Evolutionary conservation across 2,329 filamentous ascomycete genomes (phyloP).

Genomic region (Cordyceps fumosorosea): DNA sequence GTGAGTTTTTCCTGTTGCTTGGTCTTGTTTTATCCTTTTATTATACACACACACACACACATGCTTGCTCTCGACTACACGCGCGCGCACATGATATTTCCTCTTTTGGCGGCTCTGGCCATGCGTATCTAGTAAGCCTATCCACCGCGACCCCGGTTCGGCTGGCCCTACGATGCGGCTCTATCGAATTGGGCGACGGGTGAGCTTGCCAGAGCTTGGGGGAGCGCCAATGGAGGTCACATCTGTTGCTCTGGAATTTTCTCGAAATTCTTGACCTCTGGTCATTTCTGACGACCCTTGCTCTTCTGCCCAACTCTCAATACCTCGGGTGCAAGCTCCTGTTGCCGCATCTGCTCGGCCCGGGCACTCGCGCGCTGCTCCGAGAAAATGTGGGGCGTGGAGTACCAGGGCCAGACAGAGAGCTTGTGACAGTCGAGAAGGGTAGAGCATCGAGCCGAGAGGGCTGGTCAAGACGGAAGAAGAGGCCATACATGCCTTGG

Average conservation of each 20-base stretch:
- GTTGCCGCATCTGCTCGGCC: slow-evolving; percentile 1
- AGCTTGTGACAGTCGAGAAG: slow-evolving; percentile 6
- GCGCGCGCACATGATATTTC: slow-evolving; percentile 6
- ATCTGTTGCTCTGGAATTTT: background rate
- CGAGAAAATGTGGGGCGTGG: slow-evolving; percentile 9
- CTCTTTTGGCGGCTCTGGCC: slow-evolving; percentile 8
- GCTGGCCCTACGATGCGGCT: slow-evolving; percentile 11
- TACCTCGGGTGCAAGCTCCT: slow-evolving; percentile 2
- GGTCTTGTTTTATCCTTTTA: background rate
- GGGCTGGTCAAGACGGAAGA: background rate
- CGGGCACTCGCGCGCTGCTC: slow-evolving; percentile 3
- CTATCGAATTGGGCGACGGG: background rate
- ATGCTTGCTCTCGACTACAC: too few species aligned
- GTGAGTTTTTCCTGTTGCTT: slow-evolving; percentile 40
- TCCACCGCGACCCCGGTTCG: slow-evolving; percentile 4
- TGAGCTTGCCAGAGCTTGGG: background rate
- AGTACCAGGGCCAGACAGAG: background rate
- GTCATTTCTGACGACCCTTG: background rate
- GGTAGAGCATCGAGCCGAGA: background rate
- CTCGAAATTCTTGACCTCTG: background rate
- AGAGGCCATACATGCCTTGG: background rate
- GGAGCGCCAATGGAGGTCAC: too few species aligned
- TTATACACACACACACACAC: background rate
- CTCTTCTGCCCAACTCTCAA: background rate
- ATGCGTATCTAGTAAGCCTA: slow-evolving; percentile 11